These are phyloP conservation scores for Rhytidiadelphus loreus DNA, from an alignment of 225 moss, liverwort and hornwort genomes.

Conservation along the genomic window DNA sequence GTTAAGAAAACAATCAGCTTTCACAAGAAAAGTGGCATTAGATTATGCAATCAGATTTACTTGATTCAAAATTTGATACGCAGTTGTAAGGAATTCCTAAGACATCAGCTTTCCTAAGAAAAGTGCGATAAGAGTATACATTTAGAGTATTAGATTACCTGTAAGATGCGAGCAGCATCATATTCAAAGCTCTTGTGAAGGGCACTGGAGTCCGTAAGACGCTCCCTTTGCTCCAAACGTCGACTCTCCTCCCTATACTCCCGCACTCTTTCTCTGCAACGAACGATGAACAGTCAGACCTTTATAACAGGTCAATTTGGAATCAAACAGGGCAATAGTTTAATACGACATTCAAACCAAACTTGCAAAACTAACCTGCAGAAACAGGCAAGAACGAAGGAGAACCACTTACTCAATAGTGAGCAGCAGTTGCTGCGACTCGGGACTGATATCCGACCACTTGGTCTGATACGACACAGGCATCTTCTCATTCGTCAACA, in stretches of 20 bases:
- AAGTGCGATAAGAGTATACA: not conserved
- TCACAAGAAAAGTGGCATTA: not conserved
- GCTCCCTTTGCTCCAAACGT: conserved; percentile 81
- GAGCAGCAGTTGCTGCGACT: conserved; percentile 78
- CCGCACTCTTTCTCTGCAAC: conserved; percentile 67
- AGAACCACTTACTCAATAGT: conserved; percentile 65
- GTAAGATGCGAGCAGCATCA: conserved; percentile 86
- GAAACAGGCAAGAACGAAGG: not conserved
- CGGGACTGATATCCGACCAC: conserved; percentile 83
- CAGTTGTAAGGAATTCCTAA: not conserved
- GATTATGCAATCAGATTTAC: not conserved
- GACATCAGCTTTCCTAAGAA: not conserved
- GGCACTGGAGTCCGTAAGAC: conserved; percentile 61
- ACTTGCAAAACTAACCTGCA: not conserved
- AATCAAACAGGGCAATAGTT: not conserved
- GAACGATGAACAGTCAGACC: not conserved
- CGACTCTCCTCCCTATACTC: conserved; percentile 94
- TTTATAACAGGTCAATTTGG: not conserved
- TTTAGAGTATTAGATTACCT: conserved; percentile 22
- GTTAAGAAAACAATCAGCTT: not conserved
- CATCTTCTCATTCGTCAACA: conserved; percentile 55
- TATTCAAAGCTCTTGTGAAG: conserved; percentile 81
- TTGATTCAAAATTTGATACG: not conserved
- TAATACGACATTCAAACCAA: not conserved
- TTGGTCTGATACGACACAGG: conserved; percentile 88